Conservation (phyloP, 139 green algal genomes). For the Volvox reticuliferus region DNA sequence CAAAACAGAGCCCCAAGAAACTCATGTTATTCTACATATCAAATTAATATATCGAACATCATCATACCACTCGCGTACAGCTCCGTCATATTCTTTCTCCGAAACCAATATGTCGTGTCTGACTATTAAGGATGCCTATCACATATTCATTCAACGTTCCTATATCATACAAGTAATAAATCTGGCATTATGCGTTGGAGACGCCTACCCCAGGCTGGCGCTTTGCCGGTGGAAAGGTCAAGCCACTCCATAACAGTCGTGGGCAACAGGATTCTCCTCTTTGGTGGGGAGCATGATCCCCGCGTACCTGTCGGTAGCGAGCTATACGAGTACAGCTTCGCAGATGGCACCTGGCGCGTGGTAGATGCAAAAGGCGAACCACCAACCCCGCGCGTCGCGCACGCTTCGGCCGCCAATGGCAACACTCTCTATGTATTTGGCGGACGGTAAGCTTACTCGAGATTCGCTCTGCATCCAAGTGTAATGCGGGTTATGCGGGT, state of each 20-base stretch:
- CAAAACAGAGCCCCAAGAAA: too few species aligned
- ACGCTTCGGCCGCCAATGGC: slow-evolving; percentile 51
- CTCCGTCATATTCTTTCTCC: too few species aligned
- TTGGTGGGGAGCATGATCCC: slow-evolving; percentile 64
- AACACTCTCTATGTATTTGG: slow-evolving; percentile 64
- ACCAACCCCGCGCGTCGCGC: slow-evolving; percentile 54
- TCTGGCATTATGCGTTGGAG: neutral
- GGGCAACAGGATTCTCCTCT: slow-evolving; percentile 47
- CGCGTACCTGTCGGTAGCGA: slow-evolving; percentile 49
- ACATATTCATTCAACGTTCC: too few species aligned
- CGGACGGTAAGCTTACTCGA: slow-evolving; percentile 30
- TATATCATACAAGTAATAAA: neutral
- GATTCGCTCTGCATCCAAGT: too few species aligned
- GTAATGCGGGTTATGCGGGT: too few species aligned
- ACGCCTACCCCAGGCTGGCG: neutral
- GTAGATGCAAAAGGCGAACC: slow-evolving; percentile 26
- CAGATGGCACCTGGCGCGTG: slow-evolving; percentile 23
- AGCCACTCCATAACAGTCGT: slow-evolving; percentile 36
- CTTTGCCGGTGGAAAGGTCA: neutral
- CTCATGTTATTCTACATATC: too few species aligned
- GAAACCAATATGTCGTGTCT: too few species aligned
- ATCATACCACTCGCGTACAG: too few species aligned
- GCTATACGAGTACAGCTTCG: slow-evolving; percentile 34
- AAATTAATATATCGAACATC: too few species aligned
- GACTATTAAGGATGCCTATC: too few species aligned